Conservation (phyloP, 306 rosid genomes). For the Castanea crenata region DNA sequence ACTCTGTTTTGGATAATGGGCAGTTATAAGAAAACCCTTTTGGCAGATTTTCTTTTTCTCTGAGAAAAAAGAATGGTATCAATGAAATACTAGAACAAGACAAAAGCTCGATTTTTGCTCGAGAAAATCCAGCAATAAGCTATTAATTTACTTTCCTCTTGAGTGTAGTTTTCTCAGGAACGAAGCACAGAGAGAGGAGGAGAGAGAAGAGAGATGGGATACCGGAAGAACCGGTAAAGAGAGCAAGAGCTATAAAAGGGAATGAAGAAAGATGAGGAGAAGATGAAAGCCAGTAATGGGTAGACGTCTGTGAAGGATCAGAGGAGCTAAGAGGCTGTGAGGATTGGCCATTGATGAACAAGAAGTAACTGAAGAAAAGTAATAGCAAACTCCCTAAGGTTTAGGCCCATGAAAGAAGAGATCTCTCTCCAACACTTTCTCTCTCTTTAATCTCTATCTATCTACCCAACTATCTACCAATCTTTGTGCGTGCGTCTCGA, state of each 20-base stretch:
- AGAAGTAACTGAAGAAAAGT: slow-evolving; percentile 1
- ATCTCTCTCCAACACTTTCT: not conserved
- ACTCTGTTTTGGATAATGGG: not conserved
- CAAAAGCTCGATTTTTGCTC: not conserved
- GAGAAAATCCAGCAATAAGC: not conserved
- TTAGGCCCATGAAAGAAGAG: slow-evolving; percentile 65
- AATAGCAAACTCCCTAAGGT: slow-evolving; percentile 11
- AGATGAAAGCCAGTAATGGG: slow-evolving; percentile 79
- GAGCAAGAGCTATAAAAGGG: slow-evolving; percentile 58
- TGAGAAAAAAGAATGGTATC: not conserved
- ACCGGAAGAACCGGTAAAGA: slow-evolving; percentile 25
- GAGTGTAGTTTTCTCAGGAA: slow-evolving; percentile 2
- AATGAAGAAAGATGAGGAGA: slow-evolving; percentile 84
- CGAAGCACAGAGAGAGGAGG: not conserved
- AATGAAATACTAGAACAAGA: not conserved
- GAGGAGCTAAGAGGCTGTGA: slow-evolving; percentile 21
- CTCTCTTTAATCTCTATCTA: not conserved
- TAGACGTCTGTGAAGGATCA: slow-evolving; percentile 48
- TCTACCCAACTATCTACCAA: too few species aligned
- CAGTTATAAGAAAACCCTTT: not conserved
- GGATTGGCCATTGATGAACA: slow-evolving; percentile 45
- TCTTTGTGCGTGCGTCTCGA: not conserved
- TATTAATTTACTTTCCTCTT: not conserved
- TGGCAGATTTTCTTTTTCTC: not conserved
- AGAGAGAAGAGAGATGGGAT: not conserved